phyloP scores from a whole-genome alignment of 2,329 filamentous ascomycete species.

The Hypoxylon sp. region DNA sequence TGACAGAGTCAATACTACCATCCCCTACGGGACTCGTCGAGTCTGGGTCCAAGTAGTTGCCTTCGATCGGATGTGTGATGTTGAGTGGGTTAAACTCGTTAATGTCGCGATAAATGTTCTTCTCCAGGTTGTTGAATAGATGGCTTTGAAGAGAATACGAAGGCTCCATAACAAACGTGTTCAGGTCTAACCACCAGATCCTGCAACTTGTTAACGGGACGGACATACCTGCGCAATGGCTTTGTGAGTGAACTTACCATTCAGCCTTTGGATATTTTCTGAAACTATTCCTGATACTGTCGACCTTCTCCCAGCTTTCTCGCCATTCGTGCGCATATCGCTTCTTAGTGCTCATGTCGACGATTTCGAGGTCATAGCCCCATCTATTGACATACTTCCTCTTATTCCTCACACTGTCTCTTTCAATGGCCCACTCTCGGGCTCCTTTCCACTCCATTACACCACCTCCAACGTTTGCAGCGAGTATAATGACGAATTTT shows the following conservation, averaged over 20 bases:
- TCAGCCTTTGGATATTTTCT: slow-evolving; percentile 94
- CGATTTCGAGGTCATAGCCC: slow-evolving; percentile 96
- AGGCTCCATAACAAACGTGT: slow-evolving; percentile 98
- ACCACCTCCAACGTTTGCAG: slow-evolving; percentile 92
- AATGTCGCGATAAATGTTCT: slow-evolving; percentile 90
- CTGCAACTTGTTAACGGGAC: slow-evolving; percentile 60
- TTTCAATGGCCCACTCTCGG: slow-evolving; percentile 96
- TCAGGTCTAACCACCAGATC: slow-evolving; percentile 99
- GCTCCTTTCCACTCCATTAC: slow-evolving; percentile 99
- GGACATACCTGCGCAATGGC: slow-evolving; percentile 14
- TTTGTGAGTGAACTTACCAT: slow-evolving; percentile 70
- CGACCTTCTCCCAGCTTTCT: slow-evolving; percentile 99
- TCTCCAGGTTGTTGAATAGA: slow-evolving; percentile 81
- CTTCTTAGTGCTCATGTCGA: slow-evolving; percentile 99
- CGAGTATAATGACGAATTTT: slow-evolving; percentile 92
- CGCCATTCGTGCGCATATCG: slow-evolving; percentile 98
- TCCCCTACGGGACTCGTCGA: slow-evolving; percentile 80
- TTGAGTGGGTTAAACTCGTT: slow-evolving; percentile 96
- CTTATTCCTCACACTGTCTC: slow-evolving; percentile 96
- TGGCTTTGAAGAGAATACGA: slow-evolving; percentile 88
- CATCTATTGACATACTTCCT: slow-evolving; percentile 84
- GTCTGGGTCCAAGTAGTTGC: slow-evolving; percentile 77
- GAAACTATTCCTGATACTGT: slow-evolving; percentile 87
- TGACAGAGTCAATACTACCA: slow-evolving; percentile 78
- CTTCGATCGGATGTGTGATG: slow-evolving; percentile 82